A percentile compares a stretch with the other conserved stretches of the same genome.
Evolutionary conservation across 2,329 filamentous ascomycete genomes (phyloP).

Genomic region (Fusarium nurragi): DNA sequence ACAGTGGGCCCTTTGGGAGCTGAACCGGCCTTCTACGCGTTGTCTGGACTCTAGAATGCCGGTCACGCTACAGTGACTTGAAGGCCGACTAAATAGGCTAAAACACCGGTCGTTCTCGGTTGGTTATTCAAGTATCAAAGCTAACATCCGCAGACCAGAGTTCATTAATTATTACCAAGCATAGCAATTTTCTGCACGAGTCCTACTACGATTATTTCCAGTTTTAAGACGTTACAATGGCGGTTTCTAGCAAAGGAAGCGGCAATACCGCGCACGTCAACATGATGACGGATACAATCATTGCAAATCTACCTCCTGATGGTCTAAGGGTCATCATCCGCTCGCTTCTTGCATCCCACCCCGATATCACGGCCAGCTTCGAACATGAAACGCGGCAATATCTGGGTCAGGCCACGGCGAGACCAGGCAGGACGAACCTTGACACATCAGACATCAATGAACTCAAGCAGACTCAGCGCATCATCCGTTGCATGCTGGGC

Average conservation of each 20-base stretch:
- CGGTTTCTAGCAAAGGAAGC: background rate
- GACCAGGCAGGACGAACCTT: accelerated
- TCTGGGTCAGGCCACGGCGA: background rate
- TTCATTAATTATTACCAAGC: too few relatives aligned
- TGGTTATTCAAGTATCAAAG: too few relatives aligned
- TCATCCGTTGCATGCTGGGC: background rate
- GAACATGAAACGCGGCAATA: background rate
- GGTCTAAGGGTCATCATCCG: background rate
- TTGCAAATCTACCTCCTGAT: background rate
- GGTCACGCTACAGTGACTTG: too few relatives aligned
- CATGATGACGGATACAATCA: constrained; percentile 1
- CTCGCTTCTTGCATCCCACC: background rate
- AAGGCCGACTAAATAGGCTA: too few relatives aligned
- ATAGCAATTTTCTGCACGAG: too few relatives aligned
- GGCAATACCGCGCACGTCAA: background rate
- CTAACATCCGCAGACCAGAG: too few relatives aligned
- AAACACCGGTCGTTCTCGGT: too few relatives aligned
- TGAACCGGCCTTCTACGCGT: too few relatives aligned
- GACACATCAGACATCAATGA: accelerated
- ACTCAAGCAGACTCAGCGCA: background rate
- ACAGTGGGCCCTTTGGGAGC: too few relatives aligned
- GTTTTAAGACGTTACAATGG: background rate
- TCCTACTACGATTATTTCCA: too few relatives aligned
- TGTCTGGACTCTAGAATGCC: too few relatives aligned
- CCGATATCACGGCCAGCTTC: background rate